Evolutionary conservation across 768 basidiomycete species (phyloP).

Genomic region (Guyanaporus albipodus): DNA sequence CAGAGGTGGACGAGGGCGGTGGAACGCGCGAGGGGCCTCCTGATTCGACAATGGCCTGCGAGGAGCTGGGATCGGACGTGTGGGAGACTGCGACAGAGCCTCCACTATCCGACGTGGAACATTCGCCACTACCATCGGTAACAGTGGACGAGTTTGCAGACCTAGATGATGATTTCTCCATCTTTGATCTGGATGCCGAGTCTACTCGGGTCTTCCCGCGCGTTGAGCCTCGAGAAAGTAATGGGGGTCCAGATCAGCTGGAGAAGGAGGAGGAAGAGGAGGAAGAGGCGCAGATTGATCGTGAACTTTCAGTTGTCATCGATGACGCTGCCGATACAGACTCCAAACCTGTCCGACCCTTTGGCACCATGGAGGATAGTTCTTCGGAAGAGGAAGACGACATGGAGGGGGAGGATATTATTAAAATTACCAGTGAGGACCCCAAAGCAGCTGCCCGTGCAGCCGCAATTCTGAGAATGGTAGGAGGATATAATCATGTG

Average conservation of each 20-base stretch:
- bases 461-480: slow-evolving; percentile 90
- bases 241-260: slow-evolving; percentile 17
- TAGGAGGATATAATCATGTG: slow-evolving; percentile 31
- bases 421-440: slow-evolving; percentile 83
- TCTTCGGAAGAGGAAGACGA: slow-evolving; percentile 30
- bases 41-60: not conserved
- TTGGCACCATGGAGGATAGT: slow-evolving; percentile 9
- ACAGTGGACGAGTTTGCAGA: slow-evolving; percentile 21
- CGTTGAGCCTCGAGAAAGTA: not conserved
- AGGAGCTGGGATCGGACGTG: slow-evolving; percentile 2
- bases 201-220: slow-evolving; percentile 11
- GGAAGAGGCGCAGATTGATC: slow-evolving; percentile 35
- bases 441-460: slow-evolving; percentile 85
- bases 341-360: not conserved
- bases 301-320: slow-evolving; percentile 32
- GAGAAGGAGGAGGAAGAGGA: slow-evolving; percentile 21
- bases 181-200: slow-evolving; percentile 18
- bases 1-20: slow-evolving; percentile 9
- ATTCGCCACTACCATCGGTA: not conserved
- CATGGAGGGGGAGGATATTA: slow-evolving; percentile 45
- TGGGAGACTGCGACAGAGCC: slow-evolving; percentile 26
- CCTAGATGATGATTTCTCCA: slow-evolving; percentile 12
- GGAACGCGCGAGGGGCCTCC: not conserved
- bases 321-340: slow-evolving; percentile 14
- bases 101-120: slow-evolving; percentile 13